Conservation (phyloP, 2,329 filamentous ascomycete genomes). For the Lecanicillium sp. region DNA sequence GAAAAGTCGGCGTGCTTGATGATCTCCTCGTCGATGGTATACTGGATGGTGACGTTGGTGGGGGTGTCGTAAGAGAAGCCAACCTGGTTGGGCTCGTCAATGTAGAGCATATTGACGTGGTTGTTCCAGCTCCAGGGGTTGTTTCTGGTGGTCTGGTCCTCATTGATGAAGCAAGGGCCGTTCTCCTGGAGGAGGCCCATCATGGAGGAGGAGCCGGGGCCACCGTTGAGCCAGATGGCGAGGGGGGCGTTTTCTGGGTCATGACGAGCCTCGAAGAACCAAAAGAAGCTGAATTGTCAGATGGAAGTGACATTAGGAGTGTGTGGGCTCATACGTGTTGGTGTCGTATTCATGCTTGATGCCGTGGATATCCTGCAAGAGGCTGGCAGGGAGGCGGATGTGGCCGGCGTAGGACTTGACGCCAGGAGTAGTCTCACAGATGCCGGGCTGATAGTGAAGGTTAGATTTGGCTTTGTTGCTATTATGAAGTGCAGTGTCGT, state of each 20-base stretch:
- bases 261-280: slow-evolving; percentile 43
- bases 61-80: slow-evolving; percentile 60
- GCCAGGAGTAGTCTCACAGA: slow-evolving; percentile 50
- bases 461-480: slow-evolving; percentile 29
- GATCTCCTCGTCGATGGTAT: slow-evolving; percentile 42
- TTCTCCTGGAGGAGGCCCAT: slow-evolving; percentile 57
- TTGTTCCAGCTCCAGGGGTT: slow-evolving; percentile 61
- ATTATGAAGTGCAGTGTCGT: slow-evolving; percentile 36
- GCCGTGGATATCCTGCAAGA: slow-evolving; percentile 34
- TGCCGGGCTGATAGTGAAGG: slow-evolving; percentile 40
- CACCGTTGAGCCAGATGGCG: slow-evolving; percentile 61
- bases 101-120: slow-evolving; percentile 46
- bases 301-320: too few species aligned
- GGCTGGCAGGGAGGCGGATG: slow-evolving; percentile 46
- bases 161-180: slow-evolving; percentile 45
- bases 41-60: slow-evolving; percentile 55
- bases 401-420: slow-evolving; percentile 62
- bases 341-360: slow-evolving; percentile 38
- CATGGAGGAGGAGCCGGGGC: slow-evolving; percentile 57
- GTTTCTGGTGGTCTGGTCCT: slow-evolving; percentile 45
- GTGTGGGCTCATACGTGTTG: slow-evolving; percentile 42
- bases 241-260: slow-evolving; percentile 34
- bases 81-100: slow-evolving; percentile 60
- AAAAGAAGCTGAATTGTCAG: slow-evolving; percentile 43
- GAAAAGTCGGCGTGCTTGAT: slow-evolving; percentile 33